phyloP scores from a whole-genome alignment of 495 filamentous ascomycete genomes.

The Xylaria scruposa region DNA sequence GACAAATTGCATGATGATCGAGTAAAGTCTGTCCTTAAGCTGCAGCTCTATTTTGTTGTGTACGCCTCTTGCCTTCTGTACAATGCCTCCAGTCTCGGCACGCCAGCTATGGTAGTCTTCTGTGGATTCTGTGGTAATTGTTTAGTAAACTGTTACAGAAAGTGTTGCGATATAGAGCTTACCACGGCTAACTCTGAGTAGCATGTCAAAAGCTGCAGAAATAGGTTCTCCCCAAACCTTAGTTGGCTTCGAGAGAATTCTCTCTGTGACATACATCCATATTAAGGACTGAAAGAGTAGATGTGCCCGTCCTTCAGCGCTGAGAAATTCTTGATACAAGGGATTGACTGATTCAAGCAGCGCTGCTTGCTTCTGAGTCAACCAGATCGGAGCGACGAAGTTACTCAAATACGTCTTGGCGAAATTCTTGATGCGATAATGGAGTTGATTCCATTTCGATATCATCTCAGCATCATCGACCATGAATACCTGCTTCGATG shows the following conservation, averaged over 20 bases:
- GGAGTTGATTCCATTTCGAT: constrained; percentile 2
- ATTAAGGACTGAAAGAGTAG: background rate
- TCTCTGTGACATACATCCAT: background rate
- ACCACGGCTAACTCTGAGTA: background rate
- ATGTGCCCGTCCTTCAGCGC: background rate
- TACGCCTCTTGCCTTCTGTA: background rate
- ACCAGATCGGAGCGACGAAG: background rate
- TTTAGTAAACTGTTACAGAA: background rate
- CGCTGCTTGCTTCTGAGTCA: background rate
- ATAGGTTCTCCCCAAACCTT: no score
- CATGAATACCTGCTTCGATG: constrained; percentile 2
- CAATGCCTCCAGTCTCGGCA: background rate
- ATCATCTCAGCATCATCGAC: constrained; percentile 19
- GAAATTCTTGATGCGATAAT: constrained; percentile 4
- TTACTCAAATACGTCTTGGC: background rate
- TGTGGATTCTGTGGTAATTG: background rate
- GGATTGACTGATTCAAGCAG: background rate
- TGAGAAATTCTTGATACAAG: background rate
- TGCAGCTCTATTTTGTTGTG: accelerated
- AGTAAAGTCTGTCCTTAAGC: background rate
- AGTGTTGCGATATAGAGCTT: background rate
- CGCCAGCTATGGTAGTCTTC: background rate
- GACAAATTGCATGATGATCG: background rate
- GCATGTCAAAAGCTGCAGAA: background rate
- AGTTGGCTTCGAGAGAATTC: no score